Percentiles rank a stretch among this genome's conserved stretches.
Evolutionary conservation across 805 yeast species (phyloP).

Genomic region (Yarrowia phangngaensis): DNA sequence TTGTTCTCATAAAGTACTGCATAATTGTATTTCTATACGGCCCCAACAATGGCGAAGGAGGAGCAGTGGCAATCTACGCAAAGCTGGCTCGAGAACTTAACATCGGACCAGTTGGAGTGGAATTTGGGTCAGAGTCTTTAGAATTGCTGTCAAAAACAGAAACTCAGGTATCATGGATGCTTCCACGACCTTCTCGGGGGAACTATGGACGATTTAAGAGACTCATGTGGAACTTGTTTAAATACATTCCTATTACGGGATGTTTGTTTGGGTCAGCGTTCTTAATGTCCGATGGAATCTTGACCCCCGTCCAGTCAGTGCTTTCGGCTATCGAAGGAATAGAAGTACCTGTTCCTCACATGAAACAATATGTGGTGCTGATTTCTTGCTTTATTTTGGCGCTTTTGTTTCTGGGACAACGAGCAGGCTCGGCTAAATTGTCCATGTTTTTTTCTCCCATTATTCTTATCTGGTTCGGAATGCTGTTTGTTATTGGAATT

Average conservation of each 20-base stretch:
- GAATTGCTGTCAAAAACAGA: too few relatives aligned
- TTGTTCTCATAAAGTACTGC: slow-evolving; percentile 53
- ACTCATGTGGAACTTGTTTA: slow-evolving; percentile 40
- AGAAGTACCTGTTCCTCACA: slow-evolving; percentile 49
- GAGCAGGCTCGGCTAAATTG: slow-evolving; percentile 50
- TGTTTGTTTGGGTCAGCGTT: slow-evolving; percentile 55
- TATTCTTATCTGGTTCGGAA: slow-evolving; percentile 49
- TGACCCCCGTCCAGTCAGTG: slow-evolving; percentile 63
- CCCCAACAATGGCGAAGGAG: slow-evolving; percentile 60
- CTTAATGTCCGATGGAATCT: slow-evolving; percentile 56
- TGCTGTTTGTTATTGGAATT: slow-evolving; percentile 47
- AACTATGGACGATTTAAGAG: slow-evolving; percentile 30
- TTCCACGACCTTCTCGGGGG: neutral
- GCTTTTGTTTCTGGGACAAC: slow-evolving; percentile 47
- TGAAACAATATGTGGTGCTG: slow-evolving; percentile 42
- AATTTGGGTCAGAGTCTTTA: too few relatives aligned
- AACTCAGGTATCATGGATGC: slow-evolving; percentile 19
- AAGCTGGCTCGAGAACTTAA: slow-evolving; percentile 50
- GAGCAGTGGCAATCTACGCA: slow-evolving; percentile 61
- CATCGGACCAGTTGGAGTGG: slow-evolving; percentile 34
- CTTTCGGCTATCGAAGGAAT: slow-evolving; percentile 56
- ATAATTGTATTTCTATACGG: slow-evolving; percentile 50
- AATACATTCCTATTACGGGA: slow-evolving; percentile 35
- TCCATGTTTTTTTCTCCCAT: slow-evolving; percentile 54
- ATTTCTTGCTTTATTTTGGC: slow-evolving; percentile 50